Evolutionary conservation across 2,329 filamentous ascomycete species (phyloP).

Genomic region (Botrytis sinoallii): DNA sequence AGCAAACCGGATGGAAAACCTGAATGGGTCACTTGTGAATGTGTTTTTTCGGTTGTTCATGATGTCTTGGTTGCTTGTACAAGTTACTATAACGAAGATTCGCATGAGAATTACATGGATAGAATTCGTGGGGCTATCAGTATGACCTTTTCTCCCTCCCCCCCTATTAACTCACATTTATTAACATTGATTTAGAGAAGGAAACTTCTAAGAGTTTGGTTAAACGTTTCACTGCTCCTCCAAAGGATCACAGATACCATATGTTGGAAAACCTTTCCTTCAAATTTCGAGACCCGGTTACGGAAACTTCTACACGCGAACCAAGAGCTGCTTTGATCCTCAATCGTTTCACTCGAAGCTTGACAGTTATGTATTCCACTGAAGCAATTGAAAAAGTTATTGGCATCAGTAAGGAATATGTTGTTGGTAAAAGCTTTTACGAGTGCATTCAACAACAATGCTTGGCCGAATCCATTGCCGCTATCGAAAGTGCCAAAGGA

Average conservation of each 20-base stretch:
- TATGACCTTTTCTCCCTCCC: background rate
- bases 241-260: conserved; percentile 80
- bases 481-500: conserved; percentile 79
- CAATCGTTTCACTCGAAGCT: conserved; percentile 78
- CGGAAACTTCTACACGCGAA: conserved; percentile 61
- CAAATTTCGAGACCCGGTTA: conserved; percentile 65
- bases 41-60: conserved; percentile 85
- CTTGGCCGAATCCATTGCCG: conserved; percentile 70
- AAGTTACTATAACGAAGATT: conserved; percentile 62
- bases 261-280: conserved; percentile 83
- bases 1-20: conserved; percentile 43
- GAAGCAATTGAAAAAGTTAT: conserved; percentile 72
- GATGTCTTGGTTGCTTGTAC: conserved; percentile 84
- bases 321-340: conserved; percentile 80
- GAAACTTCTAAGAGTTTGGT: conserved; percentile 6
- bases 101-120: background rate
- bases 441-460: conserved; percentile 80
- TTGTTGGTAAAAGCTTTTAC: conserved; percentile 79
- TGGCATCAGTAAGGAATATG: conserved; percentile 64
- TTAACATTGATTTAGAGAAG: background rate
- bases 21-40: conserved; percentile 74
- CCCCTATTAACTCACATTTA: background rate
- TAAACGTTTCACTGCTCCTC: conserved; percentile 76
- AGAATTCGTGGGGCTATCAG: background rate
- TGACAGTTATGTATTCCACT: conserved; percentile 85